Percentiles rank a stretch among this genome's conserved stretches.
Evolutionary conservation across 177 flowering plant genomes (phyloP).

Genomic region (Tripterygium wilfordii): DNA sequence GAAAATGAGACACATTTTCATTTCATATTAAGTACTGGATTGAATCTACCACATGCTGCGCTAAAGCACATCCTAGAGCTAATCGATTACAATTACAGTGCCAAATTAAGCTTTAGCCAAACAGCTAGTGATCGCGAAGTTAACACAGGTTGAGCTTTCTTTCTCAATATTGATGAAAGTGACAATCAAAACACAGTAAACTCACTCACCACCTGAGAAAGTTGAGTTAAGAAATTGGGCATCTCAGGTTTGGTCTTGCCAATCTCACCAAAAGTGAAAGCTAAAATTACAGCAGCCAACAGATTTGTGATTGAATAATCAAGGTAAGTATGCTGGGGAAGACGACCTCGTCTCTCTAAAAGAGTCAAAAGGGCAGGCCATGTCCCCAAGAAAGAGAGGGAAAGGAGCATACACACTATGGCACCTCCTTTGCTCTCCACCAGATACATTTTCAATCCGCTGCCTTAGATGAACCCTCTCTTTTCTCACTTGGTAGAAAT

Average conservation of each 20-base stretch:
- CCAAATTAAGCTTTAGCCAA: too few relatives aligned
- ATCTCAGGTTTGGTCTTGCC: slow-evolving; percentile 24
- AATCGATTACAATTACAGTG: too few relatives aligned
- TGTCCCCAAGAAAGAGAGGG: slow-evolving; percentile 74
- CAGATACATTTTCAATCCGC: slow-evolving; percentile 53
- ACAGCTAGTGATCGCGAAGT: too few relatives aligned
- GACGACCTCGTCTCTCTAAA: slow-evolving; percentile 78
- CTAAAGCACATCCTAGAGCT: too few relatives aligned
- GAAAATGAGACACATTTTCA: too few relatives aligned
- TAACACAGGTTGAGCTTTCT: too few relatives aligned
- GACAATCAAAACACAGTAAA: background rate
- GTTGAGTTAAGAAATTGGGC: slow-evolving; percentile 75
- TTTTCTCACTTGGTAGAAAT: slow-evolving; percentile 9
- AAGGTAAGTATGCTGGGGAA: slow-evolving; percentile 91
- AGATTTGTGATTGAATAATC: slow-evolving; percentile 84
- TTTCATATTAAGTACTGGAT: too few relatives aligned
- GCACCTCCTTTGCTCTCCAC: slow-evolving; percentile 91
- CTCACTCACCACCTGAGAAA: slow-evolving; percentile 59
- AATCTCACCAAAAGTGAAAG: slow-evolving; percentile 79
- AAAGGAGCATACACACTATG: slow-evolving; percentile 68
- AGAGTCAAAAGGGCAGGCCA: slow-evolving; percentile 87
- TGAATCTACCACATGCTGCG: too few relatives aligned
- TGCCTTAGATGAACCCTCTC: slow-evolving; percentile 8
- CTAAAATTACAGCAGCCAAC: slow-evolving; percentile 81
- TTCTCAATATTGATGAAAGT: too few relatives aligned